phyloP scores from a whole-genome alignment of 352 stramenopile genomes.

The Pythium insidiosum region DNA sequence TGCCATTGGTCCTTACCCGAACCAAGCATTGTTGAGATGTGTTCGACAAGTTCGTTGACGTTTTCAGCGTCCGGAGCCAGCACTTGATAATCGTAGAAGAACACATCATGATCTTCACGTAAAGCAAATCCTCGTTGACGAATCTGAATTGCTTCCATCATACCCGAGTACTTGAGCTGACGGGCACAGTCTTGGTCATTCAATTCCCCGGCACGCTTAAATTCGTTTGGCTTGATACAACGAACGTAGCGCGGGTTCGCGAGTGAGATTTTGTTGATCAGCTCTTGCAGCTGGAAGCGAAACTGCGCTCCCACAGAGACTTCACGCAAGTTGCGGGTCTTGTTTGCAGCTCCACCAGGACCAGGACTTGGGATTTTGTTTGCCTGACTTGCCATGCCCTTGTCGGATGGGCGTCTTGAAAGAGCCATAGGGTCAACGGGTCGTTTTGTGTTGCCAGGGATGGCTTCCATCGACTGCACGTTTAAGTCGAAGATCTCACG shows the following conservation, averaged over 20 bases:
- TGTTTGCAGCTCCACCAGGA: constrained; percentile 32
- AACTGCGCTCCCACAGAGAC: constrained; percentile 85
- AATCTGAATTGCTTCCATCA: constrained; percentile 90
- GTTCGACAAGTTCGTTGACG: constrained; percentile 73
- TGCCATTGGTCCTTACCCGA: constrained; percentile 87
- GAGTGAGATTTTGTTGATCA: constrained; percentile 87
- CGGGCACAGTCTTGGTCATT: constrained; percentile 80
- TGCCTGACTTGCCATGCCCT: constrained; percentile 18
- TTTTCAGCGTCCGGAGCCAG: constrained; percentile 77
- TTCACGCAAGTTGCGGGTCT: constrained; percentile 80
- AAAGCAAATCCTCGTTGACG: constrained; percentile 83
- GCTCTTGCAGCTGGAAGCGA: constrained; percentile 81
- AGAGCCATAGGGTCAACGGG: constrained; percentile 45
- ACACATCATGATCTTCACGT: constrained; percentile 85
- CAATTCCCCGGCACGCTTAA: constrained; percentile 68
- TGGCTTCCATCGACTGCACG: constrained; percentile 79
- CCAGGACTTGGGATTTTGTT: constrained; percentile 15
- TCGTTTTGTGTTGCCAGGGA: constrained; percentile 62
- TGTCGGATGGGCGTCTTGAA: constrained; percentile 52
- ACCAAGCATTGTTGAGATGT: constrained; percentile 81
- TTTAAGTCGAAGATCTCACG: constrained; percentile 81
- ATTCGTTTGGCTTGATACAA: constrained; percentile 86
- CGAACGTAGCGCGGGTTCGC: constrained; percentile 85
- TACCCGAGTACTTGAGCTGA: constrained; percentile 88
- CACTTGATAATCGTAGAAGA: constrained; percentile 89